phyloP scores from a whole-genome alignment of 768 basidiomycete genomes.

The Suillus variegatus region DNA sequence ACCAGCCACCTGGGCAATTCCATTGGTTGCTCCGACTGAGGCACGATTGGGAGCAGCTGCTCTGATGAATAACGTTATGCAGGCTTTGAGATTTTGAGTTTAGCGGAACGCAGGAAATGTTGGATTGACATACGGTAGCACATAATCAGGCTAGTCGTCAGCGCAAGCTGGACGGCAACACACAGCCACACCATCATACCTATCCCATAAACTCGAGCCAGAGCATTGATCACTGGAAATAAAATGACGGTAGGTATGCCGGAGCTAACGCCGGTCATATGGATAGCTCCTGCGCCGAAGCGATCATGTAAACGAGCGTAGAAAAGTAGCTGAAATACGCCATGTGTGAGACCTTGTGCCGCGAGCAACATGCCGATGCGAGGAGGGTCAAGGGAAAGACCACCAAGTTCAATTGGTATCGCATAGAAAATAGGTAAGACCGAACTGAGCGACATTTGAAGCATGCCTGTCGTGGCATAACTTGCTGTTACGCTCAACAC shows the following conservation, averaged over 20 bases:
- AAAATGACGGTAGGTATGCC: conserved; percentile 32
- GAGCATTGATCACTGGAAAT: conserved; percentile 33
- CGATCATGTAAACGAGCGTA: conserved; percentile 57
- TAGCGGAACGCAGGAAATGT: neutral
- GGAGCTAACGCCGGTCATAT: conserved; percentile 26
- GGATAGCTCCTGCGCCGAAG: conserved; percentile 48
- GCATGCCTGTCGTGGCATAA: conserved; percentile 60
- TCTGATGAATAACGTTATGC: neutral
- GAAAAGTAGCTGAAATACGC: conserved; percentile 59
- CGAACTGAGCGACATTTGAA: conserved; percentile 64
- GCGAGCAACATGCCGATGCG: conserved; percentile 32
- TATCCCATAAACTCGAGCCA: conserved; percentile 25
- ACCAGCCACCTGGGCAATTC: neutral
- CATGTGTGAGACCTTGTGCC: conserved; percentile 25
- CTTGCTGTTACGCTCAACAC: conserved; percentile 61
- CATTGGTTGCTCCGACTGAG: neutral
- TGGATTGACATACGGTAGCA: conserved; percentile 29
- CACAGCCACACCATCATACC: conserved; percentile 26
- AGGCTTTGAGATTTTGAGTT: neutral
- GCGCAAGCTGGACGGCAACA: conserved; percentile 26
- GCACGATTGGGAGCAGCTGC: conserved; percentile 8
- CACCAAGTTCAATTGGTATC: conserved; percentile 31
- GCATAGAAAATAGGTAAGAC: conserved; percentile 35
- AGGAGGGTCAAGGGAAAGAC: conserved; percentile 27
- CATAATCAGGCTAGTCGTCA: conserved; percentile 28